Base-by-base conservation (phyloP, 106 monocot species). In the Allium fistulosum region DNA sequence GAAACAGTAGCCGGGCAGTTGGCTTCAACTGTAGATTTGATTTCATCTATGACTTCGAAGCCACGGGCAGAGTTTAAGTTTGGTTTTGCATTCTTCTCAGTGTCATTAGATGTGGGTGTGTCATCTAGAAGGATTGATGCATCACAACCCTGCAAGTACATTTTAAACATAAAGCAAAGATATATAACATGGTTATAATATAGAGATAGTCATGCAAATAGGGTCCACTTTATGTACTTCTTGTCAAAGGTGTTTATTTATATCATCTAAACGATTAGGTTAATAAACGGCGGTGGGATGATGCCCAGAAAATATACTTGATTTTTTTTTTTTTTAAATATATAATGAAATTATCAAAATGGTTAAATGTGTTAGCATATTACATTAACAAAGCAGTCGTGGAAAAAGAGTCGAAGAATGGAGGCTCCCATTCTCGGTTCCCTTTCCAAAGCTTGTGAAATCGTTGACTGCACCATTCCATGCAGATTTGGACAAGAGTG, bases 401-500 rank as follows among this genome's bases (percentile, higher is more conserved):
- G 82, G 71, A 78, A 82, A 65, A 78, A 78, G 26, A 82, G 74
- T 4, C 82, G 73, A 61, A 83, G 78, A 16, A 83, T 70, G 75
- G 82, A 83, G 5, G 82, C 82, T 8, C 65, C 82, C 78, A 82
- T 78, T 49, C 82, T 63, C 6, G 49, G 17, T 56, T 82, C 82
- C 48, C 46, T 74, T 2, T 7, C 12, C 22, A 82, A 62, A 22
- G 82, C 79, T 7, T 51, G 67, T 3, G 75, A 16, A 71, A 79
- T 79, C 10, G 28, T 17, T 13, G 65, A 61, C 2, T 68, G 61
- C n/a, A 83, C 83, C 13, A 79, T 78, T 57, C 22, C 47, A 10
- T 71, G 66, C 28, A 79, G 8, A 7, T 63, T 75, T 0, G 79
- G 83, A 51, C 83, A 83, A 7, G 67, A 75, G 26, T 0, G 10